Evolutionary conservation across 345 rosid species (phyloP).

Genomic region (Brassica juncea): DNA sequence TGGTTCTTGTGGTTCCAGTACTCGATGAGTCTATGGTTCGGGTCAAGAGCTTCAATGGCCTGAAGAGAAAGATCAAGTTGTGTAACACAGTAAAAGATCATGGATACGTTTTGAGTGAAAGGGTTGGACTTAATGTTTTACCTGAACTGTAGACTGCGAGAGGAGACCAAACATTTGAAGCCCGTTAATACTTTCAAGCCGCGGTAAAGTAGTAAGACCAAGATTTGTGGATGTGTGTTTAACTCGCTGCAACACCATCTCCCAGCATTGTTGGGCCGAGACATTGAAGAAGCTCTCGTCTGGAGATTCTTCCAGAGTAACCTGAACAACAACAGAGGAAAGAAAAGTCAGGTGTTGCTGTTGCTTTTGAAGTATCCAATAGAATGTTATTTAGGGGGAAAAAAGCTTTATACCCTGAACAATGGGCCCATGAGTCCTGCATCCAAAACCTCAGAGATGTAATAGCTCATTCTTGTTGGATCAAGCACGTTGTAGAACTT

Average conservation of each 20-base stretch:
- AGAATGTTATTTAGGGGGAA: background rate
- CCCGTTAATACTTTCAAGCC: constrained; percentile 52
- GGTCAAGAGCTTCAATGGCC: constrained; percentile 87
- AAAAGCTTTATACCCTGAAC: constrained; percentile 58
- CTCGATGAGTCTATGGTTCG: constrained; percentile 58
- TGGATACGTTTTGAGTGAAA: background rate
- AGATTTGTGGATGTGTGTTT: constrained; percentile 39
- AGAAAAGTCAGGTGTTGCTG: background rate
- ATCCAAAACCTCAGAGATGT: constrained; percentile 78
- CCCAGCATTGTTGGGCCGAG: constrained; percentile 88
- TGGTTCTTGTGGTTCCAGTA: constrained; percentile 69
- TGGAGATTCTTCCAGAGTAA: constrained; percentile 70
- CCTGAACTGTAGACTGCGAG: constrained; percentile 66
- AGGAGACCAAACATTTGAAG: constrained; percentile 85
- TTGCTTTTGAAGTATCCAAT: background rate
- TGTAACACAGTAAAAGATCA: background rate
- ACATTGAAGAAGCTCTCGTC: constrained; percentile 50
- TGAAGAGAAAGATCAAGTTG: constrained; percentile 33
- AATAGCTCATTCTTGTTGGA: constrained; percentile 58
- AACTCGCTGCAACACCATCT: constrained; percentile 60
- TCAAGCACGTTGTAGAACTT: constrained; percentile 61
- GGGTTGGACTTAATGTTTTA: constrained; percentile 27
- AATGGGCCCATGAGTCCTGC: constrained; percentile 83
- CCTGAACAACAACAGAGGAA: constrained; percentile 50
- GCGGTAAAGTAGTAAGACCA: constrained; percentile 45